These are phyloP conservation scores for Plasmodium cynomolgi DNA, from an alignment of 169 alveolate genomes.

Conservation along the genomic window DNA sequence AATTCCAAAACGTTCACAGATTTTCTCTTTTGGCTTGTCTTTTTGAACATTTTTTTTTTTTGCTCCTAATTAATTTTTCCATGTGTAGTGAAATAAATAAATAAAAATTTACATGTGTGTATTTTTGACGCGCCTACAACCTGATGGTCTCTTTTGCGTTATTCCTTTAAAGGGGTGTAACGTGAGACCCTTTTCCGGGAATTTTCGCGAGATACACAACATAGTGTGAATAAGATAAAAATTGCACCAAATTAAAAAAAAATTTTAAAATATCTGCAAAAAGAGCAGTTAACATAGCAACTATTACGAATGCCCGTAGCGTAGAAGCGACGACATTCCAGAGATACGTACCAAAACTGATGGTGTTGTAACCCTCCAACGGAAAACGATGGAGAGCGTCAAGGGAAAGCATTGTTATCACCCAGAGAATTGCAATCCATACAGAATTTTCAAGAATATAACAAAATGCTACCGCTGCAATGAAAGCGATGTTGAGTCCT, in stretches of 20 bases:
- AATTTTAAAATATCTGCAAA: background rate
- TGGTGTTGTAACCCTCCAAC: background rate
- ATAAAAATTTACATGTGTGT: background rate
- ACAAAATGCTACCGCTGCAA: conserved; percentile 49
- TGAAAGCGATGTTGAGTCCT: conserved; percentile 10
- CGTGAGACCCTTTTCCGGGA: background rate
- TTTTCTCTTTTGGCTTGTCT: background rate
- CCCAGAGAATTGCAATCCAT: background rate
- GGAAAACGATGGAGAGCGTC: background rate
- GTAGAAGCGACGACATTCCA: background rate
- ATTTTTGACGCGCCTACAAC: background rate
- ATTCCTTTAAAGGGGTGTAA: background rate
- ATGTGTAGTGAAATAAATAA: background rate
- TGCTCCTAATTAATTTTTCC: background rate
- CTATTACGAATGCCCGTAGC: background rate
- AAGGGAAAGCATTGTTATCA: background rate
- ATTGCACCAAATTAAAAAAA: background rate
- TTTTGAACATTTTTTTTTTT: background rate
- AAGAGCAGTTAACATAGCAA: background rate
- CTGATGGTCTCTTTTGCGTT: background rate
- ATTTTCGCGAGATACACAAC: background rate
- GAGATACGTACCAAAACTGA: background rate
- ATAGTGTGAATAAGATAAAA: background rate
- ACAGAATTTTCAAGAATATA: background rate
- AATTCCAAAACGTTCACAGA: background rate